Conservation (phyloP, 2,329 filamentous ascomycete species). For the Harringtonia aguacate region DNA sequence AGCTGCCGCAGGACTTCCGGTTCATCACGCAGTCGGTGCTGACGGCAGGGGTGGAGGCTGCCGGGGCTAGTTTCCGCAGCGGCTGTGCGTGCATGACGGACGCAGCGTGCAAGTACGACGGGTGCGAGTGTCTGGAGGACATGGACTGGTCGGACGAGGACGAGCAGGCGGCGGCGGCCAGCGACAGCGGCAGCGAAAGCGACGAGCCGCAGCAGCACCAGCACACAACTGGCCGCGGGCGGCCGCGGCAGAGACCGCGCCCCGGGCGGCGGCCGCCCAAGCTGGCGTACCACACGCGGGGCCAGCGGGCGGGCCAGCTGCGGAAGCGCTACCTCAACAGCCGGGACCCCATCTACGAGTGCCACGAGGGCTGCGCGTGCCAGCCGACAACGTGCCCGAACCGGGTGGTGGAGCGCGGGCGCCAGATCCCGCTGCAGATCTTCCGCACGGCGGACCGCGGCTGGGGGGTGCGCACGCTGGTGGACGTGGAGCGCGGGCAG, state of each 20-base stretch:
- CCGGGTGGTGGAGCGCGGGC: conserved; percentile 63
- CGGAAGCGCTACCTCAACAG: conserved; percentile 40
- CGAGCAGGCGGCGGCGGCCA: conserved; percentile 28
- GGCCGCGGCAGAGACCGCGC: not conserved
- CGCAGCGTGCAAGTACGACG: conserved; percentile 54
- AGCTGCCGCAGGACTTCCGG: conserved; percentile 51
- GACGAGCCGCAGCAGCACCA: conserved; percentile 6
- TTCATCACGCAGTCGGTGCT: conserved; percentile 58
- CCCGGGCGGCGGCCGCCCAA: conserved; percentile 20
- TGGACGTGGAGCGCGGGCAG: conserved; percentile 58
- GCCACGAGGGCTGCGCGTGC: conserved; percentile 62
- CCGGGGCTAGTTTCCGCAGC: conserved; percentile 49
- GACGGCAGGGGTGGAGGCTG: conserved; percentile 46
- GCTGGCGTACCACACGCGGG: conserved; percentile 56
- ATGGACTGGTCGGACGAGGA: conserved; percentile 46
- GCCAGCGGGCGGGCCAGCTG: conserved; percentile 39
- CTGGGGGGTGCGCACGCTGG: conserved; percentile 62
- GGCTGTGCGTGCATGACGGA: conserved; percentile 58
- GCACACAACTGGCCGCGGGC: not conserved
- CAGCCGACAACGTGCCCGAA: conserved; percentile 51
- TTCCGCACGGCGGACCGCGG: conserved; percentile 64
- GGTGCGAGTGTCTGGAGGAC: conserved; percentile 55
- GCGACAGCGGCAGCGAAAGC: conserved; percentile 29
- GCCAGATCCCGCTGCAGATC: conserved; percentile 61
- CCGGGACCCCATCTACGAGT: conserved; percentile 65